These are phyloP conservation scores for Oryza coarctata DNA, from an alignment of 176 grass and related monocot genomes.

Conservation along the genomic window DNA sequence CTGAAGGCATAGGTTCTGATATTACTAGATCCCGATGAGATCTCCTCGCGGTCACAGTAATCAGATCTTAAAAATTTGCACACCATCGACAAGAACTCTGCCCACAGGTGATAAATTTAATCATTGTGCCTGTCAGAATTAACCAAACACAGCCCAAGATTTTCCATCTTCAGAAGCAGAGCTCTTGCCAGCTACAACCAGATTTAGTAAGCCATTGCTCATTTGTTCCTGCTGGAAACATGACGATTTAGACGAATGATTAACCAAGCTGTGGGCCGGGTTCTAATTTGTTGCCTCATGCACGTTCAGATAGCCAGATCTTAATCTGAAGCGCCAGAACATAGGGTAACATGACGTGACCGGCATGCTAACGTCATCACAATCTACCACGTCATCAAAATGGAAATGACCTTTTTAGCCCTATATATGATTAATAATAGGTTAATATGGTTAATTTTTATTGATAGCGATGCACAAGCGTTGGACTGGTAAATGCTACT, in stretches of 20 bases:
- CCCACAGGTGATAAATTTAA: too few species aligned
- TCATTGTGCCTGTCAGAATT: background rate
- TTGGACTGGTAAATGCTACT: too few species aligned
- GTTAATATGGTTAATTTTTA: background rate
- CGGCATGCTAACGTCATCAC: background rate
- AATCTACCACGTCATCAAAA: background rate
- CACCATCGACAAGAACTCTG: background rate
- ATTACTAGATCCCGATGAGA: slow-evolving; percentile 12
- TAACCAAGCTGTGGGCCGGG: slow-evolving; percentile 28
- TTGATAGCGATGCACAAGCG: too few species aligned
- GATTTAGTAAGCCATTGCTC: slow-evolving; percentile 5
- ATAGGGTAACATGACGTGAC: background rate
- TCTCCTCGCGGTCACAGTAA: background rate
- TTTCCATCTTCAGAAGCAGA: background rate
- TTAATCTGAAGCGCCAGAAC: slow-evolving; percentile 29
- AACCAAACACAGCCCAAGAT: slow-evolving; percentile 27
- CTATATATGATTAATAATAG: background rate
- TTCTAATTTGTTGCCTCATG: slow-evolving; percentile 20
- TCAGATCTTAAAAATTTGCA: background rate
- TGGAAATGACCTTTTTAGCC: background rate
- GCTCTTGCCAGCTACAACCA: slow-evolving; percentile 1
- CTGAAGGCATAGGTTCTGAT: slow-evolving; percentile 10
- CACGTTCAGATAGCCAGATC: slow-evolving; percentile 2
- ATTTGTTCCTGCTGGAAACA: background rate
- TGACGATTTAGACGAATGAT: background rate